Evolutionary conservation across 305 asterid genomes (phyloP).

Genomic region (Solanum aculeatissimum): DNA sequence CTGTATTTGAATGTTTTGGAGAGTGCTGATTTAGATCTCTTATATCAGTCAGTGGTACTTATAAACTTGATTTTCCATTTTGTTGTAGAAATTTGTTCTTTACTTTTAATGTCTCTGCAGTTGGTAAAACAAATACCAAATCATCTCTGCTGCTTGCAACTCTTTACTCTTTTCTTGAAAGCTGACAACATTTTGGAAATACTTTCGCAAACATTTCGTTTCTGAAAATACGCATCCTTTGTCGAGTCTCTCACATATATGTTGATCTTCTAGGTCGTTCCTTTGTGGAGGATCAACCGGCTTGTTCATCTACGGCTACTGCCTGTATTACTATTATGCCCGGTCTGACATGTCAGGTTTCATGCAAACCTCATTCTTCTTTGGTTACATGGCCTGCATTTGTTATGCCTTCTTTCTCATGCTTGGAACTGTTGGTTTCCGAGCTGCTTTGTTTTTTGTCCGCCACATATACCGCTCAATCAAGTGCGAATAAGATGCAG

Average conservation of each 20-base stretch:
- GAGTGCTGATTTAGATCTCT: neutral
- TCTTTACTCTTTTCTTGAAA: neutral
- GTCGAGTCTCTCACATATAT: neutral
- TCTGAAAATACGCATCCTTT: neutral
- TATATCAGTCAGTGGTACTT: neutral
- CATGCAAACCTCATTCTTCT: constrained; percentile 37
- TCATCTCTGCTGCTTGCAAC: neutral
- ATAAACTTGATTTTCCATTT: neutral
- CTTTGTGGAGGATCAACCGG: constrained; percentile 39
- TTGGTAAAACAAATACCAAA: neutral
- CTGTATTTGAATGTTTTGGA: neutral
- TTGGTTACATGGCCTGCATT: constrained; percentile 35
- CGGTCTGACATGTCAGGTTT: constrained; percentile 39
- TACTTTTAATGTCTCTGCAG: neutral
- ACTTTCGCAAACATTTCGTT: neutral
- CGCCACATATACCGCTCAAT: constrained; percentile 37
- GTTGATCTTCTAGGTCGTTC: constrained; percentile 17
- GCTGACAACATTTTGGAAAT: neutral
- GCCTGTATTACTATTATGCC: constrained; percentile 30
- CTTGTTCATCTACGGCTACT: constrained; percentile 28
- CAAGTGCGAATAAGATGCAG: constrained; percentile 24
- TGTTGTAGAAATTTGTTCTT: neutral
- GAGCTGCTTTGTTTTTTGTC: constrained; percentile 30
- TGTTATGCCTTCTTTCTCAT: constrained; percentile 34
- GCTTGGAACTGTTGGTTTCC: constrained; percentile 37